A percentile compares a stretch with the other conserved stretches of the same genome.
Evolutionary conservation across 2,329 filamentous ascomycete species (phyloP).

Genomic region (Cytospora schulzeri): DNA sequence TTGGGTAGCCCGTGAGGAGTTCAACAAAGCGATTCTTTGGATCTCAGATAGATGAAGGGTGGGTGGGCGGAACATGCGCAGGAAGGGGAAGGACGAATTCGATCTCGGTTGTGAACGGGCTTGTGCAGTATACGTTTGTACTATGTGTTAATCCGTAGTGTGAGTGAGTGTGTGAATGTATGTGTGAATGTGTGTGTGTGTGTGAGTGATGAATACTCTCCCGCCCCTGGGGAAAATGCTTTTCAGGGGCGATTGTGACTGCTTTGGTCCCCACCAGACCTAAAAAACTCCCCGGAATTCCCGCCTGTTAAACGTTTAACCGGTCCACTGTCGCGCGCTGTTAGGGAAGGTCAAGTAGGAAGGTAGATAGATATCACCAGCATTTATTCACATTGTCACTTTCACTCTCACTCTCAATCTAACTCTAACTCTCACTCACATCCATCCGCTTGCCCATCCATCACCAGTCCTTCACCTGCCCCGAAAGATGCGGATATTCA

Average conservation of each 20-base stretch:
- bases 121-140: background rate
- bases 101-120: background rate
- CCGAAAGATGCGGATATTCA: no score
- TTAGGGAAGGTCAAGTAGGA: no score
- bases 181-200: background rate
- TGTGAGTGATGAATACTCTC: background rate
- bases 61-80: no score
- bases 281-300: background rate
- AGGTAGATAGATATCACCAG: background rate
- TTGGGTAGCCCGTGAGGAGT: background rate
- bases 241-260: background rate
- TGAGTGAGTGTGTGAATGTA: no score
- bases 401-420: no score
- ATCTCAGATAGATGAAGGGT: background rate
- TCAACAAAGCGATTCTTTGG: background rate
- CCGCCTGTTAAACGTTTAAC: conserved; percentile 17
- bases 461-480: no score
- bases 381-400: background rate
- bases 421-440: no score
- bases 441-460: no score
- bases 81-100: background rate
- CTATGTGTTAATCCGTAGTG: no score
- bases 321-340: background rate
- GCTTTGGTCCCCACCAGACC: conserved; percentile 1
- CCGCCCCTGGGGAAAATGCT: background rate